A percentile compares a stretch with the other conserved stretches of the same genome.
Evolutionary conservation across 176 grass and related monocot genomes (phyloP).

Genomic region (Raddia distichophylla): DNA sequence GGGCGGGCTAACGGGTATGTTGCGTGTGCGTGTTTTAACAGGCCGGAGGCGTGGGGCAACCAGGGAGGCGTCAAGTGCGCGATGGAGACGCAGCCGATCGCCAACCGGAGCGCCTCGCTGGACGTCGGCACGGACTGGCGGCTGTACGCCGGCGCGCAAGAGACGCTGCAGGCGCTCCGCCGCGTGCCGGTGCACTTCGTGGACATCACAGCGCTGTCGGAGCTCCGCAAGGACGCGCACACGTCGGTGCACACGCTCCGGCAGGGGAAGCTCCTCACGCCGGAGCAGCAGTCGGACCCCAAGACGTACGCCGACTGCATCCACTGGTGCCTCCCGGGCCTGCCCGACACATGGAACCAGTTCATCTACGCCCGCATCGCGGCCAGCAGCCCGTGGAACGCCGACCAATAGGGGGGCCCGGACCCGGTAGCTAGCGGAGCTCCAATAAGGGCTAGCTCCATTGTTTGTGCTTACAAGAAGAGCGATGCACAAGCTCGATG

Average conservation of each 20-base stretch:
- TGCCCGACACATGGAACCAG: slow-evolving; percentile 80
- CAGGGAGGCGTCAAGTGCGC: slow-evolving; percentile 87
- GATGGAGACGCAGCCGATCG: slow-evolving; percentile 72
- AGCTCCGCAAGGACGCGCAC: slow-evolving; percentile 84
- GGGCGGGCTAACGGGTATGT: background rate
- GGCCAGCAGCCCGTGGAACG: slow-evolving; percentile 37
- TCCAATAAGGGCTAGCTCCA: background rate
- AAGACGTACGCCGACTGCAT: slow-evolving; percentile 72
- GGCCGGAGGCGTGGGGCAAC: slow-evolving; percentile 86
- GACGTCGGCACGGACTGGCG: slow-evolving; percentile 83
- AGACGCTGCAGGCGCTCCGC: slow-evolving; percentile 44
- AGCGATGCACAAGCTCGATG: background rate
- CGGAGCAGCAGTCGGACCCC: slow-evolving; percentile 71
- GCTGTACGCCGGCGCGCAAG: slow-evolving; percentile 60
- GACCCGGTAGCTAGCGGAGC: slow-evolving; percentile 26
- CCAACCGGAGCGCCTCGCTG: slow-evolving; percentile 55
- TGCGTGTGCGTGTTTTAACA: slow-evolving; percentile 6
- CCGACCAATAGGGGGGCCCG: background rate
- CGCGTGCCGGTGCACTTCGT: slow-evolving; percentile 65
- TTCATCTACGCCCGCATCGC: slow-evolving; percentile 72
- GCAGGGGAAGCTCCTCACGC: slow-evolving; percentile 74
- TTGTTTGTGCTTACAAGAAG: background rate
- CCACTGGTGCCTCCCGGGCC: slow-evolving; percentile 81
- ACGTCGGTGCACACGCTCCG: slow-evolving; percentile 88
- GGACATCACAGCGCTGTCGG: slow-evolving; percentile 76